Base-by-base conservation (phyloP, 768 basidiomycete genomes). In the Psilocybe cyanescens region DNA sequence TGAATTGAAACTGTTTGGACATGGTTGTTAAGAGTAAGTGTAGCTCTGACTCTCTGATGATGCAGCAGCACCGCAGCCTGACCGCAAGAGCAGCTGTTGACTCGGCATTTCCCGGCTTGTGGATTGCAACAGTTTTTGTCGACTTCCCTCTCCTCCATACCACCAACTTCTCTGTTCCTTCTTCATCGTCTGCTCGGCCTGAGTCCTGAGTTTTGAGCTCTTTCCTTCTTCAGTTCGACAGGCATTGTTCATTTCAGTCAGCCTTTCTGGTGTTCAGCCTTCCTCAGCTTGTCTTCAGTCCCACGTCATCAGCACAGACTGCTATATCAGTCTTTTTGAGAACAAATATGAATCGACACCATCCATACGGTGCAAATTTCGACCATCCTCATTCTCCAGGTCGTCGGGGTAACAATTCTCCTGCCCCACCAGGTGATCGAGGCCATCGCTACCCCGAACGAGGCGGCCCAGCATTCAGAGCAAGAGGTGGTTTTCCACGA, bases 1-100 rank as follows among this genome's bases (percentile, higher is more conserved):
- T 98, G 82, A 97, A 97, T 77, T 94, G 93, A 67, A 84, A 92
- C 78, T 95, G 93, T 75, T 92, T 92, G 62, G 94, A 93, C 94
- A 95, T 96, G 77, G 77, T 77, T 67, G 74, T 72, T 60, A 65
- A 67, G 63, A 65, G 68, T 65, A 48, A 46, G 46, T 35, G 46
- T 57, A 57, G 12, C 56, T 37, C 29, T 17, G 51, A 35, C 31
- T 63, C 67, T 44, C 41, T 44, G 41, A 44, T 44, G 41, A 44
- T 65, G 64, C 70, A 62, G 57, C 59, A 55, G 61, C 56, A 63
- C 65, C 64, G 68, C 66, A 68, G 67, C 70, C 69, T 68, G 69
- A 63, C 65, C 66, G 65, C 68, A 67, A n/a, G 70, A 64, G n/a
- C 47, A 59, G 55, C 56, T 59, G 35, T 49, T 51, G 44, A 46